Base-by-base conservation (phyloP, 768 basidiomycete genomes). In the Thelephora aurantiotincta region DNA sequence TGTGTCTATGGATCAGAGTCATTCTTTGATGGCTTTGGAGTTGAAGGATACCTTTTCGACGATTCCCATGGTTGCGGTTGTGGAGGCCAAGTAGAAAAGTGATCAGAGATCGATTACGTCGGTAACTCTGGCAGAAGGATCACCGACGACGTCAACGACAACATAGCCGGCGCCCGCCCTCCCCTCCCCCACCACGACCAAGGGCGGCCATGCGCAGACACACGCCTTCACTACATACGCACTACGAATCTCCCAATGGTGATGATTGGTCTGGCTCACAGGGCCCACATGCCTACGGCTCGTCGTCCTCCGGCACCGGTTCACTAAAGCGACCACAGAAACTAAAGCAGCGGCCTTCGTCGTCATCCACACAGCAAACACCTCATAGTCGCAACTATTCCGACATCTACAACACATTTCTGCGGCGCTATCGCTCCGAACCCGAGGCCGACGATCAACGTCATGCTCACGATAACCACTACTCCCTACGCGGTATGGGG, bases 381-480 rank as follows among this genome's bases (percentile, higher is more conserved):
- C 9, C 26, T 9, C 26, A 30, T 30, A 30, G 26, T 30, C 26
- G 9, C 26, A 68, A 65, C 44, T 70, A 74, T 54, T 64, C 77
- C 16, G 77, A 83, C 55, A 73, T 84, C 18, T 89, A 88, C 64
- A 78, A 81, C 18, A 84, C 87, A 58, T 88, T 88, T 58, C 77
- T 88, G 37, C 75, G 73, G 52, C 71, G 82, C 20, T 89, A 87
- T 64, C 72, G 82, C 57, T 77, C 80, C 5, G 73, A 72, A 50
- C 68, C 72, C n/a, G 73, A 68, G 20, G 68, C 74, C 35, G 70
- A 73, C 43, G 82, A 87, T 60, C 74, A 77, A 19, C 73, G 80
- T 49, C 77, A 78, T 55, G 87, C 89, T 59, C 82, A 84, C n/a
- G 86, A 89, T 59, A 79, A 75, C 53, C 80, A 88, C 58, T 87